Base-by-base conservation (phyloP, 352 stramenopile species). In the Phytophthora pluvialis region DNA sequence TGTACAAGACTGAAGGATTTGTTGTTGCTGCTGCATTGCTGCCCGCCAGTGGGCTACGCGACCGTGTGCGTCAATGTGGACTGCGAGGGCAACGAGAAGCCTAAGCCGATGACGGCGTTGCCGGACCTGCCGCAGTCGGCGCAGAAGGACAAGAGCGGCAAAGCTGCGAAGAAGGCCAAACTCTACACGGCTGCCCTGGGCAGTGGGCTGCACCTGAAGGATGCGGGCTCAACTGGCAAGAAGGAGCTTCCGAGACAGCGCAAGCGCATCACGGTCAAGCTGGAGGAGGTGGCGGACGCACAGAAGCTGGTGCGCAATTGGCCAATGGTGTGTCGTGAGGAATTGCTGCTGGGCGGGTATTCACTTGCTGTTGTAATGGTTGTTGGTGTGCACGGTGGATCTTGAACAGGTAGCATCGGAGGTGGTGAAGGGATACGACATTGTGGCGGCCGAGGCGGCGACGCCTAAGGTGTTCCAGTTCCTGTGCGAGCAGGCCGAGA, bases 381-480 rank as follows among this genome's bases (percentile, higher is more conserved):
- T 46, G 29, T 29, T 40, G 15, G 7, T 11, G 10, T 35, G 6
- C 7, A 35, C 31, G 7, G 31, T 35, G 4, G 2, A 33, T 35
- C n/a, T 53, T 60, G 26, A n/a, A 28, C 48, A 93, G 86, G 76
- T 78, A 47, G 62, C 58, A 26, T 89, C 79, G 28, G 56, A 76
- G 13, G 70, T 78, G 6, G 64, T 92, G 35, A 90, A 91, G 57
- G 63, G 71, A 49, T 95, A 92, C 64, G 86, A 94, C 39, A 49
- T 95, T 7, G 78, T 95, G n/a, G 88, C 88, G 1, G 84, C 83
- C 1, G 81, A 94, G 53, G 78, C 83, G 5, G 47, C 57, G 26
- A 88, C 76, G 15, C 61, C 64, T 21, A 92, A 90, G 39, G 76
- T 93, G n/a, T 95, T 95, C 48, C 88, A 95, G 66, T 93, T 81